phyloP scores from a whole-genome alignment of 352 stramenopile species.

The Peronospora destructor region DNA sequence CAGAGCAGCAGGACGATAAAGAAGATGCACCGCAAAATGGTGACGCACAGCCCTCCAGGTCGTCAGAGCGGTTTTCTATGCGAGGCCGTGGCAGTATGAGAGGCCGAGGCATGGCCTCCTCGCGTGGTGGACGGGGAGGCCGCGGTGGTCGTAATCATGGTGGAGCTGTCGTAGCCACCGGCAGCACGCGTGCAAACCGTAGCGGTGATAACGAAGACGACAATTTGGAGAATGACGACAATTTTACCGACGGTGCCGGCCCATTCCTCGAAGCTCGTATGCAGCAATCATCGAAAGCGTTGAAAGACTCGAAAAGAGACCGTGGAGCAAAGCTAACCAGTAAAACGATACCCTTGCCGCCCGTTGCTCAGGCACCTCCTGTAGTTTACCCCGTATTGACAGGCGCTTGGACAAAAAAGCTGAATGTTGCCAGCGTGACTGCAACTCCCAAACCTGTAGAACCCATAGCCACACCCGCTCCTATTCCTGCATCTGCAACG shows the following conservation, averaged over 20 bases:
- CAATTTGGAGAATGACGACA: constrained; percentile 36
- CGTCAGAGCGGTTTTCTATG: constrained; percentile 29
- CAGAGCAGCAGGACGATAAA: constrained; percentile 29
- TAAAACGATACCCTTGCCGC: constrained; percentile 33
- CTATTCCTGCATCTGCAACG: constrained; percentile 9
- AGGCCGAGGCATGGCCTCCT: constrained; percentile 39
- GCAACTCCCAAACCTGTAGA: constrained; percentile 34
- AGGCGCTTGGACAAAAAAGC: constrained; percentile 69
- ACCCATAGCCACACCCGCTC: constrained; percentile 13
- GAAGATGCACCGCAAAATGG: constrained; percentile 21
- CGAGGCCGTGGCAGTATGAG: constrained; percentile 39
- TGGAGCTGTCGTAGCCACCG: constrained; percentile 17
- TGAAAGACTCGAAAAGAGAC: constrained; percentile 45
- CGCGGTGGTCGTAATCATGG: constrained; percentile 37
- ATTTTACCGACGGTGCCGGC: constrained; percentile 25
- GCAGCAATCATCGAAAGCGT: constrained; percentile 22
- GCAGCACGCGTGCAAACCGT: constrained; percentile 25
- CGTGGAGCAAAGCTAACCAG: constrained; percentile 20
- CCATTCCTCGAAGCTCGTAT: constrained; percentile 22
- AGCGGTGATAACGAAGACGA: constrained; percentile 43
- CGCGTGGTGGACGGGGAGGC: constrained; percentile 46
- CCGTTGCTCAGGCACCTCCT: constrained; percentile 30
- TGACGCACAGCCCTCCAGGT: constrained; percentile 21
- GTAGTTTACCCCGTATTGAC: constrained; percentile 53
- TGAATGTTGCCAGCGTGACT: constrained; percentile 40